phyloP scores from a whole-genome alignment of 176 grass and related monocot genomes.

The Carex myosuroides region DNA sequence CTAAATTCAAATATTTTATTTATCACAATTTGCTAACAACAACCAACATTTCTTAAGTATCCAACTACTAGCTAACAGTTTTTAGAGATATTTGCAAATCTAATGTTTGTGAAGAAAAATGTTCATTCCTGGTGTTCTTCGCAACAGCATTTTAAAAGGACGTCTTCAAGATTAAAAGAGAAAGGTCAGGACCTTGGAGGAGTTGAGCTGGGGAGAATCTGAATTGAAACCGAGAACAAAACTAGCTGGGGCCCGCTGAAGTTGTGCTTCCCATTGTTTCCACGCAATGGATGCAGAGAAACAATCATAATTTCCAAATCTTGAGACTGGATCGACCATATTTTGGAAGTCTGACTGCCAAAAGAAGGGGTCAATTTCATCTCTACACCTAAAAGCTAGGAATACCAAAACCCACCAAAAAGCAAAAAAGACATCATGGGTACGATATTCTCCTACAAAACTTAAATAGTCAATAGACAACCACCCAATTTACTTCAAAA shows the following conservation, averaged over 20 bases:
- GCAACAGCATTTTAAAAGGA: background rate
- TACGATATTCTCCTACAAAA: background rate
- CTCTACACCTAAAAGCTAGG: background rate
- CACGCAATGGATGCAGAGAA: conserved; percentile 68
- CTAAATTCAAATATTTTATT: background rate
- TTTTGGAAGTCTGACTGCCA: conserved; percentile 93
- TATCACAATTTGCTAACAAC: background rate
- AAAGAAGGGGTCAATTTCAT: background rate
- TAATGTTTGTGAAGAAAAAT: background rate
- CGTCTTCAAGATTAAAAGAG: background rate
- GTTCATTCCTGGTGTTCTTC: background rate
- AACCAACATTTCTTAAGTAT: background rate
- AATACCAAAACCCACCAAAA: background rate
- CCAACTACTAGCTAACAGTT: background rate
- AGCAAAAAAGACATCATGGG: background rate
- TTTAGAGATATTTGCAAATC: background rate
- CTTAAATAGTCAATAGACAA: background rate
- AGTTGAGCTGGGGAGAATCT: conserved; percentile 70
- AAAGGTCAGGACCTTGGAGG: conserved; percentile 44
- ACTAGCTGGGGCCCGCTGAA: conserved; percentile 39
- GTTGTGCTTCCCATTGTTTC: conserved; percentile 57
- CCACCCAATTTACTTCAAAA: background rate
- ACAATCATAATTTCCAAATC: conserved; percentile 57
- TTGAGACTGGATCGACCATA: conserved; percentile 54
- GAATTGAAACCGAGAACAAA: conserved; percentile 95